Evolutionary conservation across 2,329 filamentous ascomycete species (phyloP), one percentile per base, ranked within the genome.

Genomic region (Chrysoporthe puriensis): DNA sequence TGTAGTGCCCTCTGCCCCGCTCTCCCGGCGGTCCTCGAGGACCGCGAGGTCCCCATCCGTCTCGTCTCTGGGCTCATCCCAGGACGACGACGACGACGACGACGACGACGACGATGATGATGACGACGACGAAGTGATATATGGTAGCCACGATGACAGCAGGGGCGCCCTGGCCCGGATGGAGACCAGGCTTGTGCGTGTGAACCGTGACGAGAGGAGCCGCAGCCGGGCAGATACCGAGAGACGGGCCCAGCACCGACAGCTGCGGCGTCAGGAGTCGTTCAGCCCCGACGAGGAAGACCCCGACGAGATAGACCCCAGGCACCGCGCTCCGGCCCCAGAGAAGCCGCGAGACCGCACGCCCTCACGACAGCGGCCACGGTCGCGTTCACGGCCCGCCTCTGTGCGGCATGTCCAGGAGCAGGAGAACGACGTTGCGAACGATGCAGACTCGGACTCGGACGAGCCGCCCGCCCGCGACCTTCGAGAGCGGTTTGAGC

Each of bases 41-140:
- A 78, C 74, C 61, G 32, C 44, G 18, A 43, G 54, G 8, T 52
- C 52, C 18, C 26, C 46, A 18, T 80, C 79, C 3, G 73, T 77
- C 8, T 77, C 69, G n/a, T 57, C 57, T 13, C 48, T 74, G 62
- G 80, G 79, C 36, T 79, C 79, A 6, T 54, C 26, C 26, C 50
- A 21, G 50, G 21, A 52, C 16, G 14, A 43, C 7, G 32, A 40
- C 1, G 56, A 42, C 32, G 36, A 9, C 2, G 56, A n/a, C n/a
- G n/a, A n/a, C n/a, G n/a, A n/a, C 21, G 16, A 42, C 9, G 32
- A n/a, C 6, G 26, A 36, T 18, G 81, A 80, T 26, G 68, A 62
- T 43, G 75, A 75, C 50, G 79, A 79, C 16, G 79, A 79, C n/a
- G 77, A 77, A n/a, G 73, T 74, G 4, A 78, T 77, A 52, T 71